Evolutionary conservation across 140 eudicot genomes (phyloP), one percentile per base, ranked within the genome.

Genomic region (Oenanthe javanica): DNA sequence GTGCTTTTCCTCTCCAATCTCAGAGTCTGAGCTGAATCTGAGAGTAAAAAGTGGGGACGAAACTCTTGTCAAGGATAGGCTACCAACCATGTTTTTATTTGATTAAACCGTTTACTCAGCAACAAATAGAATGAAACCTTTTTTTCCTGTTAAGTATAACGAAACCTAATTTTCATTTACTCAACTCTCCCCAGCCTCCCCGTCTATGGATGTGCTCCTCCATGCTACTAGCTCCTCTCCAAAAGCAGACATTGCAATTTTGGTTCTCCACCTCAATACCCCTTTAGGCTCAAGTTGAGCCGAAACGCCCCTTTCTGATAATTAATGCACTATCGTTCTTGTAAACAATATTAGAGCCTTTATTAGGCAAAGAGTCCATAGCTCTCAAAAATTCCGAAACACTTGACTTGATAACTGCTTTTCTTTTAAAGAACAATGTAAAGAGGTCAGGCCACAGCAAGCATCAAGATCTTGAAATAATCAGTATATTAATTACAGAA

Each of bases 401-500:
- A 9, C 4, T 59, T 59, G 18, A 1, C 63, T 18, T 0, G 25
- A 16, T 55, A 5, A 55, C n/a, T 55, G 63, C 23, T 18, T 55
- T 55, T 57, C 12, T 57, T 57, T 21, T 21, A 21, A 18, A 59
- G 9, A 8, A 59, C 25, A 6, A 16, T 57, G 66, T 57, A 21
- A 21, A 21, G 21, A 57, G n/a, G 23, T 18, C 23, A 16, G 18
- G 31, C 12, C 9, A 5, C 12, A 57, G 31, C 27, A 59, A 21
- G 69, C 31, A 59, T 59, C 69, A 8, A 59, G 31, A 59, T 23
- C 36, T 59, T 76, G 40, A 84, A 74, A 51, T 15, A 82, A 77
- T 80, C 79, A 78, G 89, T 66, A 81, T 75, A 72, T 79, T 88
- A 82, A 86, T 86, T 88, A 84, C 90, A 82, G 76, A 77, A 83